Evolutionary conservation across 768 basidiomycete species (phyloP), one percentile per base, ranked within the genome.

Genomic region (Antrodiella citrinella): DNA sequence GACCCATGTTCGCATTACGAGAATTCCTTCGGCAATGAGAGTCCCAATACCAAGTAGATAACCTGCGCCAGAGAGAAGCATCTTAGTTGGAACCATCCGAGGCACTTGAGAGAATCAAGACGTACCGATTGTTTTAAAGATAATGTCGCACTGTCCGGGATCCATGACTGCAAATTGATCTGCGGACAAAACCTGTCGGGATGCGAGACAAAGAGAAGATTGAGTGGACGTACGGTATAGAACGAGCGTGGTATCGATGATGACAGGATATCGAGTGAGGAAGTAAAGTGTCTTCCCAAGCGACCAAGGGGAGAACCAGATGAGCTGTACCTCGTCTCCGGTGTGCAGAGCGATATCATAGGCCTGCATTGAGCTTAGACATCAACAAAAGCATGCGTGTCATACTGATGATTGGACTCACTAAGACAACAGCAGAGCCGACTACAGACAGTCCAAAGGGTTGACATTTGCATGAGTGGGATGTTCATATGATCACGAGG

Each of bases 1-100:
- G 12, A 44, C 51, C 51, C 51, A 52, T 18, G 51, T 53, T 4
- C 52, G 41, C 13, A 53, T 49, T 18, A 46, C 30, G 4, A 49
- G 42, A n/a, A 49, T 53, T 22, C 19, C 4, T 13, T 7, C 41
- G 9, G 43, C 22, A 7, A 21, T 50, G 42, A 50, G 49, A 9
- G 20, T 40, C 4, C 20, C 10, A 18, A 11, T 11, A 4, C n/a
- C 20, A 11, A 48, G 42, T 3, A 11, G 15, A 26, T 4, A 15
- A 26, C n/a, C n/a, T n/a, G n/a, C n/a, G n/a, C n/a, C n/a, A n/a
- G n/a, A n/a, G n/a, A n/a, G n/a, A n/a, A n/a, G n/a, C n/a, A n/a
- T n/a, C n/a, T n/a, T n/a, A n/a, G n/a, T n/a, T n/a, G n/a, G n/a
- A n/a, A n/a, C n/a, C n/a, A n/a, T n/a, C n/a, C n/a, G n/a, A n/a